Base-by-base conservation (phyloP, 805 yeast species). In the Saccharomycopsis lassenensis region DNA sequence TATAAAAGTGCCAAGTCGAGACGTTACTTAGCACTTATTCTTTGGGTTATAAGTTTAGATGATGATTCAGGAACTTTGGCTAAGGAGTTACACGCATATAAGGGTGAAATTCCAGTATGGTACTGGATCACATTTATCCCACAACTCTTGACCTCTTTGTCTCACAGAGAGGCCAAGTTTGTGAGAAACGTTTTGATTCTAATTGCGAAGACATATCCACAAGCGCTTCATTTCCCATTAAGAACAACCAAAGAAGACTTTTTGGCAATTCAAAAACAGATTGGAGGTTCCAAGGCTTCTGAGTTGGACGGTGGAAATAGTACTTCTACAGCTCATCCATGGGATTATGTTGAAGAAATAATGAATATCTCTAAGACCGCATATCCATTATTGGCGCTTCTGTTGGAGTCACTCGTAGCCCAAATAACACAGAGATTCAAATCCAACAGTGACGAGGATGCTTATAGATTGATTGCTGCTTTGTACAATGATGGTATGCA, bases 101-200 rank as follows among this genome's bases (percentile, higher is more conserved):
- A 87, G 44, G 96, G 97, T 15, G 99, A 93, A 46, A 85, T 85
- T 28, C 98, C 99, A 4, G 95, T 89, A 2, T 91, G 99, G 99
- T 89, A 89, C 56, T 91, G 97, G 97, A 85, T 91, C 30, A 85
- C 97, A 0, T 91, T 81, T 51, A 86, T 91, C 47, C 98, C 98
- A 2, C 98, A 93, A 57, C 64, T 91, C 41, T 63, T 91, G 47
- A 79, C 95, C 0, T 78, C 95, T 0, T 63, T 91, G 42, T 83
- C 96, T 1, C 94, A 86, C 48, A 80, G 76, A 48, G 97, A 91
- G 54, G 97, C 96, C 0, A 70, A 74, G 38, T 66, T 86, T 55
- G 95, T 89, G 2, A 77, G 95, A 43, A 86, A 77, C 49, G 81
- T 91, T 29, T 67, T 91, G 52, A 81, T 86, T 36, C 69, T 91